Evolutionary conservation across 2,329 filamentous ascomycete species (phyloP).

Genomic region (Capronia epimyces): DNA sequence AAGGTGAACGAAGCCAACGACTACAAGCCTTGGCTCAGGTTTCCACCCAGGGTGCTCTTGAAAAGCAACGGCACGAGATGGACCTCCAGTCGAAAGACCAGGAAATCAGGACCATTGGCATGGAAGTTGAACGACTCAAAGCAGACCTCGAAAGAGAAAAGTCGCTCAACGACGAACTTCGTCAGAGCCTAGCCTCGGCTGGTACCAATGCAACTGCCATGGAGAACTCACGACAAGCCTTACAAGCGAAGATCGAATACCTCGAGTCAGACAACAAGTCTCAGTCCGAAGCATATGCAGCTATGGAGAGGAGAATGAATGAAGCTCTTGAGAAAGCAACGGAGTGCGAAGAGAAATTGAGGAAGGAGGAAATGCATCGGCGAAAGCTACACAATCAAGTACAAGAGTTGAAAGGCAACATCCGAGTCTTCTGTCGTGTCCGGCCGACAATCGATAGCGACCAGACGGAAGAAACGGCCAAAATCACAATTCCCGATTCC

Average conservation of each 20-base stretch:
- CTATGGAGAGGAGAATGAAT: slow-evolving; percentile 72
- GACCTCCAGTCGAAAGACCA: slow-evolving; percentile 51
- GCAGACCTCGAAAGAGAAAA: slow-evolving; percentile 58
- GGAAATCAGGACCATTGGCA: slow-evolving; percentile 45
- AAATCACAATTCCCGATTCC: slow-evolving; percentile 71
- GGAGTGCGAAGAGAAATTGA: slow-evolving; percentile 70
- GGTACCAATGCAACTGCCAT: slow-evolving; percentile 60
- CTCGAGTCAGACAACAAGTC: slow-evolving; percentile 85
- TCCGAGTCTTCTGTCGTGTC: slow-evolving; percentile 95
- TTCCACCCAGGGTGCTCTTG: slow-evolving; percentile 48
- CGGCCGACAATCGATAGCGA: slow-evolving; percentile 65
- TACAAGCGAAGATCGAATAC: slow-evolving; percentile 79
- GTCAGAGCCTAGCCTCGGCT: slow-evolving; percentile 56
- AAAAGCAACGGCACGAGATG: slow-evolving; percentile 40
- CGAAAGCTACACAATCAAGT: slow-evolving; percentile 95
- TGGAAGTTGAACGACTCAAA: slow-evolving; percentile 39
- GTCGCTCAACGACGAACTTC: slow-evolving; percentile 52
- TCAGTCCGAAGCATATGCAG: slow-evolving; percentile 78
- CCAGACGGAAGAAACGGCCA: slow-evolving; percentile 57
- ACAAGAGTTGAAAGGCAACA: slow-evolving; percentile 96
- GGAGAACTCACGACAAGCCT: slow-evolving; percentile 67
- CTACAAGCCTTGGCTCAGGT: slow-evolving; percentile 63
- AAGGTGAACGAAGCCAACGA: slow-evolving; percentile 57
- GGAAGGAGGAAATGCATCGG: slow-evolving; percentile 83
- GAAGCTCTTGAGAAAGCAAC: slow-evolving; percentile 67